Evolutionary conservation across 371 early-diverging fungal species (phyloP).

Genomic region (Rhizopus delemar): DNA sequence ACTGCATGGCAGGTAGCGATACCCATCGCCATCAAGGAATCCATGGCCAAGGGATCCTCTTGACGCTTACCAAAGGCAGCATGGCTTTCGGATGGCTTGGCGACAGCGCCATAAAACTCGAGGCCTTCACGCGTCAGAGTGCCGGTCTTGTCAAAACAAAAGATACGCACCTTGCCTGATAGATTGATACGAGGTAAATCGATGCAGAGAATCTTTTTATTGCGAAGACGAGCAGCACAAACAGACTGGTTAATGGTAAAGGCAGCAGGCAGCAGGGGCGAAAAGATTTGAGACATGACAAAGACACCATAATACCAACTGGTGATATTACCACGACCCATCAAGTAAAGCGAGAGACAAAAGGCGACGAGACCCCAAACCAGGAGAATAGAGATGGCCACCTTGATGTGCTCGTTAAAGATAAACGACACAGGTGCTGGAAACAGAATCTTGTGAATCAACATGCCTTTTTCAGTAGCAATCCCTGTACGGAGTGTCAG

Average conservation of each 20-base stretch:
- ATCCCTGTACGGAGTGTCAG: conserved; percentile 77
- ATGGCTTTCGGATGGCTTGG: conserved; percentile 11
- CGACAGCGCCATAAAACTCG: conserved; percentile 56
- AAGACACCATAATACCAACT: conserved; percentile 50
- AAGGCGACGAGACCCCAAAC: conserved; percentile 61
- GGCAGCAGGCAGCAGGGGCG: conserved; percentile 71
- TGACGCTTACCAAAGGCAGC: conserved; percentile 25
- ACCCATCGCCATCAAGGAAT: conserved; percentile 53
- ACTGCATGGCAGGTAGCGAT: conserved; percentile 77
- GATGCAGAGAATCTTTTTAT: conserved; percentile 66
- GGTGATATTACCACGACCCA: conserved; percentile 33
- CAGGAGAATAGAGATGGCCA: conserved; percentile 63
- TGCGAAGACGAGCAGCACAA: conserved; percentile 63
- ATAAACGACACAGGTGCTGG: conserved; percentile 66
- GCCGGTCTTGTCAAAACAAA: conserved; percentile 90
- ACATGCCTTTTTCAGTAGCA: conserved; percentile 72
- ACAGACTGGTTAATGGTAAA: conserved; percentile 74
- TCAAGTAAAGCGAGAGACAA: conserved; percentile 41
- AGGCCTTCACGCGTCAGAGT: conserved; percentile 79
- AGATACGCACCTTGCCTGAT: conserved; percentile 85
- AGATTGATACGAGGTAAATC: conserved; percentile 78
- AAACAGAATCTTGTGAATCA: conserved; percentile 77
- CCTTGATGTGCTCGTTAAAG: conserved; percentile 72
- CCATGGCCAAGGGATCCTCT: conserved; percentile 41
- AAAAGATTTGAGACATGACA: conserved; percentile 66